These are phyloP conservation scores for Symbiodinium natans DNA, from an alignment of 73 alveolate genomes.

Conservation along the genomic window DNA sequence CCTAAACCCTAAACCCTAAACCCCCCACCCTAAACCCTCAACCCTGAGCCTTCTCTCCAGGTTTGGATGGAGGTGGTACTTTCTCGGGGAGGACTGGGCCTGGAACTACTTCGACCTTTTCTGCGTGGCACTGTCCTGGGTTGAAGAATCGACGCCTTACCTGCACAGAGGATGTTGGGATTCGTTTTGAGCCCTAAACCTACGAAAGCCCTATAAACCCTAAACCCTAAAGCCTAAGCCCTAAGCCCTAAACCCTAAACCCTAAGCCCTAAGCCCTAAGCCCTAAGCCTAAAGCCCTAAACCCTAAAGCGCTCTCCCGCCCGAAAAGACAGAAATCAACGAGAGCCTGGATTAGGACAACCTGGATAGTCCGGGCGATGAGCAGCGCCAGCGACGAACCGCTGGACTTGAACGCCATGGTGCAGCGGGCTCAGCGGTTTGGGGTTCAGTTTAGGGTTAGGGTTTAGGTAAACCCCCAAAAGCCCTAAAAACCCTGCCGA, in stretches of 20 bases:
- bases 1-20: too few relatives aligned
- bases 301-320: too few relatives aligned
- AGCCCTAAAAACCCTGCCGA: too few relatives aligned
- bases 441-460: too few relatives aligned
- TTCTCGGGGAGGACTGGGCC: constrained; percentile 19
- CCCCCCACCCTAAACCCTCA: too few relatives aligned
- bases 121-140: constrained; percentile 55
- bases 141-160: constrained; percentile 25
- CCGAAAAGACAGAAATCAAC: too few relatives aligned
- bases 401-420: constrained; percentile 40
- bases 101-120: constrained; percentile 45
- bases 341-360: constrained; percentile 6
- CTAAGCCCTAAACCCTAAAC: background rate
- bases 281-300: background rate
- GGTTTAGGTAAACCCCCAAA: too few relatives aligned
- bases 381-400: background rate
- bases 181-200: too few relatives aligned
- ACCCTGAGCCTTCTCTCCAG: too few relatives aligned
- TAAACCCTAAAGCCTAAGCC: background rate
- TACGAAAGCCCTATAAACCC: background rate
- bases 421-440: background rate
- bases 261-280: background rate
- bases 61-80: constrained; percentile 83
- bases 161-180: too few relatives aligned
- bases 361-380: constrained; percentile 27